These are phyloP conservation scores for Kazachstania kunashirensis DNA, from an alignment of 805 yeast genomes.

Conservation along the genomic window DNA sequence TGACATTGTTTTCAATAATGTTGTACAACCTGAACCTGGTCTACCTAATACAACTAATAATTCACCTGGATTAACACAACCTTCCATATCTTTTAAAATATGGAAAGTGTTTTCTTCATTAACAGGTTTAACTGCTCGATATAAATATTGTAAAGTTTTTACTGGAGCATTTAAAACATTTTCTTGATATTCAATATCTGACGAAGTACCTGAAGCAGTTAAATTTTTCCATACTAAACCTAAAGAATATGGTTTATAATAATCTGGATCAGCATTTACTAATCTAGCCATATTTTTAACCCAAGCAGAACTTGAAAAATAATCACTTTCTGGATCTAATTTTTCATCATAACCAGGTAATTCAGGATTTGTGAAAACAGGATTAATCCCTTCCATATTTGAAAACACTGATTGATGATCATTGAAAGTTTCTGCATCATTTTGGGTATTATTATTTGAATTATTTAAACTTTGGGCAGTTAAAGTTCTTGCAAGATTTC, in stretches of 20 bases:
- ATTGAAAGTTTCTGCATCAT: neutral
- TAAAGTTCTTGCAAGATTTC: slow-evolving; percentile 33
- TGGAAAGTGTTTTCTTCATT: slow-evolving; percentile 29
- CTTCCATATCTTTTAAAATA: slow-evolving; percentile 47
- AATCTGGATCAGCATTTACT: slow-evolving; percentile 46
- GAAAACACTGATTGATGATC: slow-evolving; percentile 7
- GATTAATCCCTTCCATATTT: slow-evolving; percentile 13
- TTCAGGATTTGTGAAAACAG: slow-evolving; percentile 8
- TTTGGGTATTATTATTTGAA: neutral
- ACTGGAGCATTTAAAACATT: slow-evolving; percentile 41
- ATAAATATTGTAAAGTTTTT: slow-evolving; percentile 14
- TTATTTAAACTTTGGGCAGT: slow-evolving; percentile 10
- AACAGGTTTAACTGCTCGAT: slow-evolving; percentile 11
- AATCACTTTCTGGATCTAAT: slow-evolving; percentile 49
- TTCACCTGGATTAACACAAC: slow-evolving; percentile 51
- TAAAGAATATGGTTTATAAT: slow-evolving; percentile 46
- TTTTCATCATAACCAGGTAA: slow-evolving; percentile 31
- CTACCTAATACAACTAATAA: slow-evolving; percentile 67
- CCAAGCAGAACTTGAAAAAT: slow-evolving; percentile 55
- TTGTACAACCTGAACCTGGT: slow-evolving; percentile 69
- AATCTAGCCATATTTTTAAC: slow-evolving; percentile 48
- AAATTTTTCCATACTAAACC: slow-evolving; percentile 52
- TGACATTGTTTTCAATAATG: slow-evolving; percentile 47
- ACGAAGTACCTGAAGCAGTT: slow-evolving; percentile 51
- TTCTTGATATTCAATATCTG: slow-evolving; percentile 56